Percentiles rank a stretch among this genome's conserved stretches.
Evolutionary conservation across 805 yeast genomes (phyloP).

Genomic region (Ogataea nitratoaversa): DNA sequence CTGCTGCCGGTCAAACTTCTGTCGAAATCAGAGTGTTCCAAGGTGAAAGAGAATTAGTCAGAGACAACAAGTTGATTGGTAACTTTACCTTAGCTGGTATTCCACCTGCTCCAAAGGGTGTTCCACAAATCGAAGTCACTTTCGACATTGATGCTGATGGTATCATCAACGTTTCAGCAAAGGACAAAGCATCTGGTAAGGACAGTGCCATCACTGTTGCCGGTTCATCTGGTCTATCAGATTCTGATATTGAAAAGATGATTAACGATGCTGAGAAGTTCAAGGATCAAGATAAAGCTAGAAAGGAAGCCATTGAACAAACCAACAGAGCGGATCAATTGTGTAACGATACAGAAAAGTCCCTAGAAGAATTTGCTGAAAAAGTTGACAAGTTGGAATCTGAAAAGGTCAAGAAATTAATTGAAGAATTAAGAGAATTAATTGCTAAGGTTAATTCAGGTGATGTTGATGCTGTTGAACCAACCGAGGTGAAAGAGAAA

Average conservation of each 20-base stretch:
- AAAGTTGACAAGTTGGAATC: constrained; percentile 47
- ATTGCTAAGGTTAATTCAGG: constrained; percentile 57
- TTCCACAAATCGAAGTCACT: constrained; percentile 96
- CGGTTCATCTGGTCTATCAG: constrained; percentile 67
- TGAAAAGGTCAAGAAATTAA: constrained; percentile 47
- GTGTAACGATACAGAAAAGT: constrained; percentile 84
- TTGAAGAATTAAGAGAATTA: constrained; percentile 58
- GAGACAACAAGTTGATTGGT: constrained; percentile 95
- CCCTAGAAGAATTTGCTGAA: constrained; percentile 72
- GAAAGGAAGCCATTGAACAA: constrained; percentile 61
- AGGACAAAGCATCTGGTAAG: constrained; percentile 73
- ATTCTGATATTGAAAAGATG: constrained; percentile 60
- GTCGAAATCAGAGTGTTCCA: constrained; percentile 94
- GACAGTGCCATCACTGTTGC: constrained; percentile 71
- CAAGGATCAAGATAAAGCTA: constrained; percentile 54
- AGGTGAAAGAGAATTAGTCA: constrained; percentile 97
- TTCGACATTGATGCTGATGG: constrained; percentile 97
- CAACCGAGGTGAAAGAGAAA: constrained; percentile 60
- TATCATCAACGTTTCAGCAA: constrained; percentile 87
- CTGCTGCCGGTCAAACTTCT: constrained; percentile 98
- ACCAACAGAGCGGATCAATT: constrained; percentile 76
- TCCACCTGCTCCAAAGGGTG: constrained; percentile 99
- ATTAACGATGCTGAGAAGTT: constrained; percentile 62
- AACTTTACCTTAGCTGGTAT: constrained; percentile 95
- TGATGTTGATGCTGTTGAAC: constrained; percentile 42